A percentile compares a stretch with the other conserved stretches of the same genome.
phyloP scores from a whole-genome alignment of 2,329 filamentous ascomycete genomes.

The Hymenoscyphus fructigenus region DNA sequence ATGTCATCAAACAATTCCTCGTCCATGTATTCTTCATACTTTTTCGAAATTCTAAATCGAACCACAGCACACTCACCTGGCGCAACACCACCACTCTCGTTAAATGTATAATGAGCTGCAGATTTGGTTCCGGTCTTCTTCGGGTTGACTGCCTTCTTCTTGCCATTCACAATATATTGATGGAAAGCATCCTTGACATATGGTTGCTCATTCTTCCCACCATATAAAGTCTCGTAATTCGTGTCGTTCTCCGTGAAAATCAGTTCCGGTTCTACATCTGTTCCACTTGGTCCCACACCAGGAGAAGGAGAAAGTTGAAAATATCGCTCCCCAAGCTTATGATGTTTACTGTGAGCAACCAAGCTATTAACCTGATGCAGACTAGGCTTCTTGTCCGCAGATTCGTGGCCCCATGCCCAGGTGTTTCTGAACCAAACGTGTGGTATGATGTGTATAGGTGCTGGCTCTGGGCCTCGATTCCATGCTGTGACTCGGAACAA shows the following conservation, averaged over 20 bases:
- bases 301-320: constrained; percentile 87
- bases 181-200: constrained; percentile 98
- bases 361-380: constrained; percentile 66
- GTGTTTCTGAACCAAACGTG: constrained; percentile 98
- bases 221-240: constrained; percentile 77
- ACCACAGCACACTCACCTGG: constrained; percentile 95
- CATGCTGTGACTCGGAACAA: constrained; percentile 94
- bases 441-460: constrained; percentile 88
- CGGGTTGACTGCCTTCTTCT: constrained; percentile 82
- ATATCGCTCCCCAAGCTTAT: constrained; percentile 78
- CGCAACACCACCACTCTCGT: constrained; percentile 80
- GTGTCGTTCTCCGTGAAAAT: constrained; percentile 97
- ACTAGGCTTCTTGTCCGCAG: constrained; percentile 74
- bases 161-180: constrained; percentile 76
- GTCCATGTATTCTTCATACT: constrained; percentile 75
- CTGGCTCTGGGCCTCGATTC: constrained; percentile 88
- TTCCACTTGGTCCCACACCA: constrained; percentile 71
- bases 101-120: constrained; percentile 89
- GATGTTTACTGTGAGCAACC: constrained; percentile 74
- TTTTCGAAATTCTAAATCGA: constrained; percentile 81
- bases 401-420: constrained; percentile 89
- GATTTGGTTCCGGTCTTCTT: constrained; percentile 79
- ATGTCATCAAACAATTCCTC: constrained; percentile 91
- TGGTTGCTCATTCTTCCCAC: constrained; percentile 71
- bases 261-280: constrained; percentile 81